These are phyloP conservation scores for Coemansia sp. DNA, from an alignment of 192 early-diverging fungal species.

Conservation along the genomic window DNA sequence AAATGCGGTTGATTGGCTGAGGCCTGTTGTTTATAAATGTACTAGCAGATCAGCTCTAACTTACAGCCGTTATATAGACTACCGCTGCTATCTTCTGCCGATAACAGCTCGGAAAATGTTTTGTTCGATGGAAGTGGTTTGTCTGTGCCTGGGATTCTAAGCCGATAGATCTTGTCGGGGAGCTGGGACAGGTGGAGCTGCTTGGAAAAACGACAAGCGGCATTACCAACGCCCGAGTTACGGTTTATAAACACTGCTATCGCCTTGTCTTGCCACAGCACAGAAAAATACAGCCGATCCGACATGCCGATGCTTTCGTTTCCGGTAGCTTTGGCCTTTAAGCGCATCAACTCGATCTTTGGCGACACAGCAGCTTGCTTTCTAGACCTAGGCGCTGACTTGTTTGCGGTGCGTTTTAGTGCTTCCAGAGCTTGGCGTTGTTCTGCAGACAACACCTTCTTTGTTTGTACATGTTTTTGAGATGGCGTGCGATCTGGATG, in stretches of 20 bases:
- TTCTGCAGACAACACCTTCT: slow-evolving; percentile 25
- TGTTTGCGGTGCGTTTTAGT: slow-evolving; percentile 4
- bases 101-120: slow-evolving; percentile 13
- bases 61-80: slow-evolving; percentile 38
- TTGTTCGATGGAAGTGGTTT: slow-evolving; percentile 24
- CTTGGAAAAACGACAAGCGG: slow-evolving; percentile 30
- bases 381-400: neutral
- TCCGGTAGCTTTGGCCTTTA: slow-evolving; percentile 42
- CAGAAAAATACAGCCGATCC: slow-evolving; percentile 33
- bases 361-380: slow-evolving; percentile 17
- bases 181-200: slow-evolving; percentile 24
- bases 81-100: neutral
- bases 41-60: slow-evolving; percentile 14
- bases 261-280: slow-evolving; percentile 18
- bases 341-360: slow-evolving; percentile 45
- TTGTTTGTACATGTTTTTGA: slow-evolving; percentile 12
- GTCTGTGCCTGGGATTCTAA: slow-evolving; percentile 7
- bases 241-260: slow-evolving; percentile 28
- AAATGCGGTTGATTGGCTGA: neutral
- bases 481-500: slow-evolving; percentile 19
- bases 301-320: slow-evolving; percentile 32
- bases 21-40: neutral
- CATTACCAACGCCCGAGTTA: slow-evolving; percentile 27
- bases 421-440: slow-evolving; percentile 23
- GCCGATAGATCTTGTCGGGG: slow-evolving; percentile 19